A percentile compares a stretch with the other conserved stretches of the same genome.
phyloP scores from a whole-genome alignment of 495 filamentous ascomycete genomes.

The Tricharina praecox region DNA sequence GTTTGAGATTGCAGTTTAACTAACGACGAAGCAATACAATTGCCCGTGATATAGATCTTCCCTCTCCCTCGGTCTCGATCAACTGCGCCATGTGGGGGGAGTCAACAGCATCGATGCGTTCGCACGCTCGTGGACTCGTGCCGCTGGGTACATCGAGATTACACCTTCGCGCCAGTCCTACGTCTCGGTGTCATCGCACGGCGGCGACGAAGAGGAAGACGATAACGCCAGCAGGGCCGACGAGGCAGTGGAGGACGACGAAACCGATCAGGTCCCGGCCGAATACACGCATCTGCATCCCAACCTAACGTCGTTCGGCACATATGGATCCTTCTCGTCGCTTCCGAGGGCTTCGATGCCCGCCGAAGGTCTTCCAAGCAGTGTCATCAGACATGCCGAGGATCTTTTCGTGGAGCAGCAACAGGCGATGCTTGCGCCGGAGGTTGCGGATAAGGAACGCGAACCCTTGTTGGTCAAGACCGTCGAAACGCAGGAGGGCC shows the following conservation, averaged over 20 bases:
- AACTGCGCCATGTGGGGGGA: slow-evolving; percentile 64
- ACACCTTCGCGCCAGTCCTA: slow-evolving; percentile 59
- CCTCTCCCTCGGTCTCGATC: slow-evolving; percentile 50
- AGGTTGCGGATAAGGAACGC: slow-evolving; percentile 47
- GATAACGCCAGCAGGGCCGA: slow-evolving; percentile 8
- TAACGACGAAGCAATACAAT: slow-evolving; percentile 10
- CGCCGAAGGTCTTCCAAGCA: slow-evolving; percentile 39
- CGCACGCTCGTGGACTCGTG: slow-evolving; percentile 82
- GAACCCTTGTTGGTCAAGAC: slow-evolving; percentile 72
- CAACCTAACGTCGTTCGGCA: neutral
- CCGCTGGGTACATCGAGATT: slow-evolving; percentile 74
- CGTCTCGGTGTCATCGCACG: slow-evolving; percentile 37
- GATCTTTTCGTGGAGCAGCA: slow-evolving; percentile 39
- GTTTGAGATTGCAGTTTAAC: slow-evolving; percentile 6
- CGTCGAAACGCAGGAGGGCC: slow-evolving; percentile 72
- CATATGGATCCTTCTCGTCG: slow-evolving; percentile 17
- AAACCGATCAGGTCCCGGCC: slow-evolving; percentile 29
- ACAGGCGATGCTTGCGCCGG: slow-evolving; percentile 30
- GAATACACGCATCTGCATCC: slow-evolving; percentile 25
- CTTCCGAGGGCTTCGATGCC: slow-evolving; percentile 13
- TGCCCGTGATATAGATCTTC: slow-evolving; percentile 40
- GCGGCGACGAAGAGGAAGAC: slow-evolving; percentile 28
- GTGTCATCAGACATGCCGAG: slow-evolving; percentile 54
- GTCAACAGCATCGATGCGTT: slow-evolving; percentile 92
- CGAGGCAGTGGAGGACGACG: slow-evolving; percentile 7